A percentile compares a stretch with the other conserved stretches of the same genome.
These are phyloP conservation scores for Hygrocybe coccinea DNA, from an alignment of 768 basidiomycete genomes.

Conservation along the genomic window DNA sequence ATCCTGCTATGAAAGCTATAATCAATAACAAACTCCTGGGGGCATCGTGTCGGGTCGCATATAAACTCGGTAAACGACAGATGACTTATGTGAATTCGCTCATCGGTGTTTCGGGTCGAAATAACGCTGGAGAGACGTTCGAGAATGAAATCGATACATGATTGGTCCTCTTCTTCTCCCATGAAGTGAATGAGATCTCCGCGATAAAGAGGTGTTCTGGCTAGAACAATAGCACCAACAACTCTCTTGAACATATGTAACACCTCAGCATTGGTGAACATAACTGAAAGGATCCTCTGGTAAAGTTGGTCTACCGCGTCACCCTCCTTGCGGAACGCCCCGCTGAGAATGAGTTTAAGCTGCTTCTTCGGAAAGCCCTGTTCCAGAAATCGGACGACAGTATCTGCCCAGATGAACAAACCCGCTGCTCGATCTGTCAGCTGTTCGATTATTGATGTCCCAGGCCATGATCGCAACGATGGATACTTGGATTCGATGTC, in stretches of 20 bases:
- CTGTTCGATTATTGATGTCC: conserved; percentile 3
- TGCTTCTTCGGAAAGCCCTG: not conserved
- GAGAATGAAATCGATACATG: not conserved
- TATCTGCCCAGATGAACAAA: not conserved
- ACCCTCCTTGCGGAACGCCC: not conserved
- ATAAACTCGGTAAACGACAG: not conserved
- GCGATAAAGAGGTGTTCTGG: not conserved
- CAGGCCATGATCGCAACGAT: not conserved
- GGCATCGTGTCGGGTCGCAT: not conserved
- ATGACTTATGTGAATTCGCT: not conserved
- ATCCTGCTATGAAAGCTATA: not conserved
- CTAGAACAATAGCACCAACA: not conserved
- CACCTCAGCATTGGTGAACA: not conserved
- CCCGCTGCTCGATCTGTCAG: conserved; percentile 12
- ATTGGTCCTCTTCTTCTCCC: not conserved
- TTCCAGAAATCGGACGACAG: not conserved
- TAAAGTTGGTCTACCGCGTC: not conserved
- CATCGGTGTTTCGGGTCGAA: not conserved
- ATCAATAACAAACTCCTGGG: not conserved
- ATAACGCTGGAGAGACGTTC: not conserved
- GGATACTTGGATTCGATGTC: not conserved
- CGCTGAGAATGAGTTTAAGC: not conserved
- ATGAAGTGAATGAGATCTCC: not conserved
- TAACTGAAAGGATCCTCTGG: not conserved
- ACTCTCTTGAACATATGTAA: too few species aligned